Evolutionary conservation across 2,329 filamentous ascomycete genomes (phyloP).

Genomic region (Periconia sp.): DNA sequence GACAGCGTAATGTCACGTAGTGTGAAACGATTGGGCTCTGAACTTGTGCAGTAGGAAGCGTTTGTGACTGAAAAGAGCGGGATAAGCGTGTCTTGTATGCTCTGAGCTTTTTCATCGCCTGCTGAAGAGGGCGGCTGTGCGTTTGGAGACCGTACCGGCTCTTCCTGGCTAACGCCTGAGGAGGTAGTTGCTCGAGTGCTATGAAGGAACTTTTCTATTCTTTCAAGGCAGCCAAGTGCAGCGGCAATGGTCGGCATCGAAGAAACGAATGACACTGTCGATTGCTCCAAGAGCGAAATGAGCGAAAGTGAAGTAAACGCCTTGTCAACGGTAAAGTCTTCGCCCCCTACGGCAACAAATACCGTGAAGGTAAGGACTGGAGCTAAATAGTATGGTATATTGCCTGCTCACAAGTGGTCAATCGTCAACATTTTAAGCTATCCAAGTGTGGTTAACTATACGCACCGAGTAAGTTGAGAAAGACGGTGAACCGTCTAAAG

Average conservation of each 20-base stretch:
- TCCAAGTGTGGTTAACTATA: background rate
- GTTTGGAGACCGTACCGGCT: too few species aligned
- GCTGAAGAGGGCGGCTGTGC: too few species aligned
- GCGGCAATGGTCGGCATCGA: slow-evolving; percentile 6
- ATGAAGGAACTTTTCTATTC: slow-evolving; percentile 10
- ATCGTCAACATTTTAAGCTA: background rate
- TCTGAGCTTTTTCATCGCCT: too few species aligned
- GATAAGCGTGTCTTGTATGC: too few species aligned
- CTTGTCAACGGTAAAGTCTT: slow-evolving; percentile 15
- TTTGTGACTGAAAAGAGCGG: too few species aligned
- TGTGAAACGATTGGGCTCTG: too few species aligned
- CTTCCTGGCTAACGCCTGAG: too few species aligned
- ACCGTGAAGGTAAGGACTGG: slow-evolving; percentile 49
- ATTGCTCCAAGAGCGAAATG: slow-evolving; percentile 6
- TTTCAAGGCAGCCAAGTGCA: slow-evolving; percentile 8
- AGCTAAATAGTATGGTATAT: slow-evolving; percentile 18
- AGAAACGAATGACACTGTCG: slow-evolving; percentile 6
- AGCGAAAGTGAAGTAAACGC: slow-evolving; percentile 36
- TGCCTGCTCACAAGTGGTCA: slow-evolving; percentile 2
- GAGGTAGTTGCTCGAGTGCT: slow-evolving; percentile 3
- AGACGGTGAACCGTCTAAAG: slow-evolving; percentile 3
- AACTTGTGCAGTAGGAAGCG: too few species aligned
- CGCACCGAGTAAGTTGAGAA: slow-evolving; percentile 8
- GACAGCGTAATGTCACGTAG: too few species aligned
- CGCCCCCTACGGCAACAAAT: slow-evolving; percentile 34